Conservation (phyloP, 768 basidiomycete species). For the Kwoniella dejecticola region DNA sequence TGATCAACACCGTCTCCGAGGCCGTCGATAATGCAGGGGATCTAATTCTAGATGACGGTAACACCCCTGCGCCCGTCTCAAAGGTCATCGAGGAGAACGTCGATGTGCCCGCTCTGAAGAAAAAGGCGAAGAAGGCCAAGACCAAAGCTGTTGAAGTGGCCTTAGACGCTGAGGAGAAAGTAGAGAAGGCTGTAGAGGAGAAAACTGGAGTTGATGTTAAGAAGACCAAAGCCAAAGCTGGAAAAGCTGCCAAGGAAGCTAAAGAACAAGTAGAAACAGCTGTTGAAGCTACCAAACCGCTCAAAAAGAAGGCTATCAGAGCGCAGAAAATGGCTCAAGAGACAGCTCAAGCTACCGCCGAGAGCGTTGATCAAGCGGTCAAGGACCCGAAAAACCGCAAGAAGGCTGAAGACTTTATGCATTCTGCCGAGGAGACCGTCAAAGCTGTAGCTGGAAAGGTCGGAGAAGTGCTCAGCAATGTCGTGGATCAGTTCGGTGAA, state of each 20-base stretch:
- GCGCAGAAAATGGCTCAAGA: conserved; percentile 19
- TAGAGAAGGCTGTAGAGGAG: conserved; percentile 25
- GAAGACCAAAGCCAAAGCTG: conserved; percentile 26
- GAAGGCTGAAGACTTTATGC: conserved; percentile 46
- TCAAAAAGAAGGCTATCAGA: conserved; percentile 27
- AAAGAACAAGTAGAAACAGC: conserved; percentile 16
- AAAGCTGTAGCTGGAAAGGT: conserved; percentile 30
- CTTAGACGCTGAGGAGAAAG: conserved; percentile 5
- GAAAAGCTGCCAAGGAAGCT: conserved; percentile 26
- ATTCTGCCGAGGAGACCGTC: conserved; percentile 36
- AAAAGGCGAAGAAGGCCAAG: conserved; percentile 26
- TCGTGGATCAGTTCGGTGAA: conserved; percentile 35
- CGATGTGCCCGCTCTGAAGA: conserved; percentile 33
- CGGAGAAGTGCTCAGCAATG: conserved; percentile 30
- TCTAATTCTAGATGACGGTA: conserved; percentile 34
- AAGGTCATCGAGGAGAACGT: conserved; percentile 32
- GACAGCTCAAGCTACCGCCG: conserved; percentile 20
- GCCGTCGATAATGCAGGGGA: conserved; percentile 40
- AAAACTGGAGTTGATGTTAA: conserved; percentile 37
- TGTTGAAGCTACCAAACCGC: conserved; percentile 27
- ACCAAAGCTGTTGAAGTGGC: conserved; percentile 19
- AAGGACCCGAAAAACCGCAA: conserved; percentile 49
- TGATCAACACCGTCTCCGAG: conserved; percentile 22
- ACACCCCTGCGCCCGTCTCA: conserved; percentile 29
- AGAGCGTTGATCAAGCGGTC: conserved; percentile 30